Evolutionary conservation across 805 yeast species (phyloP).

Genomic region (Lipomyces starkeyi): DNA sequence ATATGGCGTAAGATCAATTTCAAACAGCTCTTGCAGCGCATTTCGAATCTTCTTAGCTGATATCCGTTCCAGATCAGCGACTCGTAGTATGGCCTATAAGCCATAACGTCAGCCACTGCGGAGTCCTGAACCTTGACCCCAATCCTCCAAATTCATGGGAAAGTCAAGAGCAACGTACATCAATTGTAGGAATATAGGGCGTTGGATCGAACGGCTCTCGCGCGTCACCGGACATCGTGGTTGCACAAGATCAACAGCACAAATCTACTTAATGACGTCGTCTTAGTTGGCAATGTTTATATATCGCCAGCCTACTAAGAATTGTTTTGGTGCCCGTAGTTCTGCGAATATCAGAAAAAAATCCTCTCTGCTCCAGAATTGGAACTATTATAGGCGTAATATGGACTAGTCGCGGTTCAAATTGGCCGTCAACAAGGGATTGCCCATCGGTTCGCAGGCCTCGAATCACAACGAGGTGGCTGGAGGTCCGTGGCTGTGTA

Average conservation of each 20-base stretch:
- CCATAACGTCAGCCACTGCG: background rate
- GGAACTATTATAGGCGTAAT: too few species aligned
- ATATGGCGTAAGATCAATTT: constrained; percentile 56
- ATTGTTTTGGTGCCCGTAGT: background rate
- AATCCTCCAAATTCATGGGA: background rate
- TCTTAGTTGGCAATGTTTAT: background rate
- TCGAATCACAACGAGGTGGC: too few species aligned
- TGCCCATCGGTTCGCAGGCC: background rate
- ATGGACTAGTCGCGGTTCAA: background rate
- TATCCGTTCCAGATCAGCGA: constrained; percentile 69
- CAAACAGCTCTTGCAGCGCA: constrained; percentile 74
- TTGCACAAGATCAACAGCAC: background rate
- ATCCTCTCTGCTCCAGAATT: background rate
- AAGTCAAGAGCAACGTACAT: constrained; percentile 12
- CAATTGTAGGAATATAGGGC: constrained; percentile 25
- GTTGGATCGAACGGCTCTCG: constrained; percentile 16
- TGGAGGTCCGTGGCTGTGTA: too few species aligned
- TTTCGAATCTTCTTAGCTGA: constrained; percentile 73
- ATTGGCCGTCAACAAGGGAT: background rate
- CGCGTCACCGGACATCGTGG: background rate
- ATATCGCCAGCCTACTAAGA: background rate
- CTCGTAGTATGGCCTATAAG: constrained; percentile 70
- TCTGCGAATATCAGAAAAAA: background rate
- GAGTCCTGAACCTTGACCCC: background rate
- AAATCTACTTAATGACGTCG: background rate